Evolutionary conservation across 129 eudicot species (phyloP).

Genomic region (Helianthus tuberosus): DNA sequence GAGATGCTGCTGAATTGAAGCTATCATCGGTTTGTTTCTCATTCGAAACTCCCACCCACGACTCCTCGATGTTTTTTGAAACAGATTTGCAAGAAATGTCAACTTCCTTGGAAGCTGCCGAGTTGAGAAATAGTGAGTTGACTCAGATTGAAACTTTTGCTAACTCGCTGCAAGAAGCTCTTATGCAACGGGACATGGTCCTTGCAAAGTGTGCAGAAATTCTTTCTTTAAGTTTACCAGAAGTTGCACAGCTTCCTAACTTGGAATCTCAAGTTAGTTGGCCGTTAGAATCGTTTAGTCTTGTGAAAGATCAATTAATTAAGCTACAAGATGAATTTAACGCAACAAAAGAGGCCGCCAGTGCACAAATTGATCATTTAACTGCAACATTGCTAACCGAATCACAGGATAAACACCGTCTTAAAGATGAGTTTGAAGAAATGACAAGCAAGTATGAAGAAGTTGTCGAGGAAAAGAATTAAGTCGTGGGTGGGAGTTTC

Average conservation of each 20-base stretch:
- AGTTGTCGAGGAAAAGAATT: conserved; percentile 52
- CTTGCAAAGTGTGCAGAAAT: conserved; percentile 65
- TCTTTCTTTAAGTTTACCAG: conserved; percentile 59
- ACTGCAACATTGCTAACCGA: conserved; percentile 49
- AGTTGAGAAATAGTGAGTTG: conserved; percentile 53
- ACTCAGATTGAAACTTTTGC: conserved; percentile 45
- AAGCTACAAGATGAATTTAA: conserved; percentile 52
- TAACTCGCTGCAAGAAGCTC: conserved; percentile 68
- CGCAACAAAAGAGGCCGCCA: conserved; percentile 51
- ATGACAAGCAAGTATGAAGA: conserved; percentile 49
- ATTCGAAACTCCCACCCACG: no score
- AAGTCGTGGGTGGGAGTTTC: no score
- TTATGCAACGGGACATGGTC: conserved; percentile 54
- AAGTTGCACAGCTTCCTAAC: conserved; percentile 45
- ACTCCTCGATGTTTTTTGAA: no score
- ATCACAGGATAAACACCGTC: conserved; percentile 63
- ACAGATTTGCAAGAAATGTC: conserved; percentile 83
- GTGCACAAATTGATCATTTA: conserved; percentile 55
- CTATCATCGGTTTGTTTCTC: no score
- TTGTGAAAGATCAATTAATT: conserved; percentile 41
- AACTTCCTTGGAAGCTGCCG: conserved; percentile 67
- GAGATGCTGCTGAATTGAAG: no score
- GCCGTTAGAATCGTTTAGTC: conserved; percentile 56
- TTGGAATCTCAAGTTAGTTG: conserved; percentile 61
- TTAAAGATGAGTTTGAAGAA: conserved; percentile 50